Base-by-base conservation (phyloP, 306 rosid genomes). In the Biancaea sappan region DNA sequence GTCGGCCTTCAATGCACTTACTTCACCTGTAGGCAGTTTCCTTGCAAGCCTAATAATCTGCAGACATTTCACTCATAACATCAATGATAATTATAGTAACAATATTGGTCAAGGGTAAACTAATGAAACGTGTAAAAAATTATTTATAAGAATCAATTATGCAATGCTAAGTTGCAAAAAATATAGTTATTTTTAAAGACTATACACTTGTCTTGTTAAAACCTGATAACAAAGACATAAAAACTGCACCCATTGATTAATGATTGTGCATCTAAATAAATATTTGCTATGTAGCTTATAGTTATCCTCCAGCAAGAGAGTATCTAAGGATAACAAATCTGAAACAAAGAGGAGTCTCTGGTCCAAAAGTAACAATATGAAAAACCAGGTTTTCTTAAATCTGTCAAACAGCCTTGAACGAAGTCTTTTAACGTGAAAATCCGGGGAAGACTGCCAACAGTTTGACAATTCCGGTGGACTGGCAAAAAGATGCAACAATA, bases 11-110 rank as follows among this genome's bases (percentile, higher is more conserved):
- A 88, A 77, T 75, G 81, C 82, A 79, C 87, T 85, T 72, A 91
- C 90, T 72, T 94, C 96, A 4, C 98, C 96, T 0, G 91, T 91
- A 0, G 98, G 98, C 66, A 94, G 90, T 77, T 94, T 94, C 86
- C 93, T 85, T 6, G 96, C 93, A 71, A 94, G 92, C 85, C 82
- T 87, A 72, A 94, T 88, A 75, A 94, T 86, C 97, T 94, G 94
- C 85, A 77, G 24, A 56, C 56, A 80, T 70, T 72, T 44, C 28
- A 74, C 67, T 47, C 38, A 37, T 12, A 79, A 24, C 15, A 44
- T 61, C 15, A 21, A 48, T 29, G 52, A n/a, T 22, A 52, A 14
- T 59, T 19, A 37, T 8, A 22, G 29, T 22, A 65, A 6, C 19
- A 44, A n/a, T n/a, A n/a, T n/a, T n/a, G n/a, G n/a, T n/a, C n/a